Conservation (phyloP, 140 eudicot species). For the Flaveria floridana region DNA sequence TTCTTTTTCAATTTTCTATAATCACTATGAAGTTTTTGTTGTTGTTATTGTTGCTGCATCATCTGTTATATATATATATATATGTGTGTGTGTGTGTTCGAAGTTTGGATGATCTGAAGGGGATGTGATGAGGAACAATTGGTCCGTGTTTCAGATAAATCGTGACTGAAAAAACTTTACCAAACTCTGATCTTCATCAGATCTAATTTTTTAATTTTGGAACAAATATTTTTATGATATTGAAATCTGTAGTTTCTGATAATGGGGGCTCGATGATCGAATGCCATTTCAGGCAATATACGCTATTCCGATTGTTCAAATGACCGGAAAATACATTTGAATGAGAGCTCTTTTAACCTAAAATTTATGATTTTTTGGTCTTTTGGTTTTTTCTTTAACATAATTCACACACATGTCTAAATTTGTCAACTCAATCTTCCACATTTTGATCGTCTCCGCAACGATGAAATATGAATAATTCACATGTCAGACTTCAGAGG, state of each 20-base stretch:
- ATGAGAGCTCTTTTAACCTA: constrained; percentile 26
- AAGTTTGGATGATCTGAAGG: constrained; percentile 1
- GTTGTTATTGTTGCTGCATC: too few species aligned
- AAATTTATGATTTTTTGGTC: background rate
- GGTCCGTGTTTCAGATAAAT: constrained; percentile 49
- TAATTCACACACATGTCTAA: too few species aligned
- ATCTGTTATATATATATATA: too few species aligned
- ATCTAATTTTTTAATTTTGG: background rate
- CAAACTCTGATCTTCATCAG: constrained; percentile 30
- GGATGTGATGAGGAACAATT: constrained; percentile 34
- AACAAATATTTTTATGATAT: background rate
- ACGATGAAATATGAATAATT: constrained; percentile 28
- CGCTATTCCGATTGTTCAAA: constrained; percentile 36
- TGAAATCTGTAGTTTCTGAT: background rate
- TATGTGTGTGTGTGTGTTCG: too few species aligned
- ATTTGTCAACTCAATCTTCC: too few species aligned
- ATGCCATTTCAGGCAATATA: constrained; percentile 41
- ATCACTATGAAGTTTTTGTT: too few species aligned
- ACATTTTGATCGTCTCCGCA: background rate
- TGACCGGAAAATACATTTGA: constrained; percentile 18
- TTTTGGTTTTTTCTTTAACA: too few species aligned
- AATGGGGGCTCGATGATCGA: constrained; percentile 32
- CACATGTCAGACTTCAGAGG: constrained; percentile 36
- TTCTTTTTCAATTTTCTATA: too few species aligned
- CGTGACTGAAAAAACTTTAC: constrained; percentile 38